phyloP scores from a whole-genome alignment of 768 basidiomycete species.

The Mycena belliarum region DNA sequence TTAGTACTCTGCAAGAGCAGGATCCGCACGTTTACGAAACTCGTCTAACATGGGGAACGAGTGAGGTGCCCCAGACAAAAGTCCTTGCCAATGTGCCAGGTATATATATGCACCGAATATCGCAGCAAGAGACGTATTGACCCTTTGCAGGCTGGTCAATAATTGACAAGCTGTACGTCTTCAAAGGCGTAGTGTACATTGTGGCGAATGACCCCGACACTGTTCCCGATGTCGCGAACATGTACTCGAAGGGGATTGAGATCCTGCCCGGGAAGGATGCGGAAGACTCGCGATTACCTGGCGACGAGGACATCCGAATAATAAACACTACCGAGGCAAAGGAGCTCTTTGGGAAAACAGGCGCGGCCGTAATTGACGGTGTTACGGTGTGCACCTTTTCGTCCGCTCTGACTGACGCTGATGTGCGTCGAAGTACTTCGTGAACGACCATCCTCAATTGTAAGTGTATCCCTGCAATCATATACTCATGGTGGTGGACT shows the following conservation, averaged over 20 bases:
- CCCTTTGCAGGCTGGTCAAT: constrained; percentile 14
- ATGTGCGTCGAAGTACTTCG: constrained; percentile 57
- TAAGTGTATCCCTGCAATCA: constrained; percentile 34
- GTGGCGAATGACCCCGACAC: constrained; percentile 12
- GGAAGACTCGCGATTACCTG: constrained; percentile 51
- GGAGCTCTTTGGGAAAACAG: constrained; percentile 65
- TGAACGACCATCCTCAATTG: constrained; percentile 91
- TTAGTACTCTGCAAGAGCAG: constrained; percentile 16
- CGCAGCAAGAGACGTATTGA: neutral
- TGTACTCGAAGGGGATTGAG: constrained; percentile 51
- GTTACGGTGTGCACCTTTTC: constrained; percentile 51
- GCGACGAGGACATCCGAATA: constrained; percentile 60
- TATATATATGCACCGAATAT: constrained; percentile 26
- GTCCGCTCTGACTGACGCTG: neutral
- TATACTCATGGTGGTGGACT: neutral
- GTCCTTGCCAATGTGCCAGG: constrained; percentile 79
- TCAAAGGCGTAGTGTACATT: constrained; percentile 17
- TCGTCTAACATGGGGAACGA: constrained; percentile 40
- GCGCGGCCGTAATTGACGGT: constrained; percentile 73
- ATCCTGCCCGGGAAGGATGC: constrained; percentile 49
- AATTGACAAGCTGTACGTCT: constrained; percentile 15
- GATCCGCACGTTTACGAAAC: constrained; percentile 23
- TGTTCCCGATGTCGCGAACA: constrained; percentile 44
- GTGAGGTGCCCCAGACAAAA: constrained; percentile 55
- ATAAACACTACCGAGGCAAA: constrained; percentile 70